These are phyloP conservation scores for Diaporthe sp. DNA, from an alignment of 2,329 filamentous ascomycete species.

Conservation along the genomic window DNA sequence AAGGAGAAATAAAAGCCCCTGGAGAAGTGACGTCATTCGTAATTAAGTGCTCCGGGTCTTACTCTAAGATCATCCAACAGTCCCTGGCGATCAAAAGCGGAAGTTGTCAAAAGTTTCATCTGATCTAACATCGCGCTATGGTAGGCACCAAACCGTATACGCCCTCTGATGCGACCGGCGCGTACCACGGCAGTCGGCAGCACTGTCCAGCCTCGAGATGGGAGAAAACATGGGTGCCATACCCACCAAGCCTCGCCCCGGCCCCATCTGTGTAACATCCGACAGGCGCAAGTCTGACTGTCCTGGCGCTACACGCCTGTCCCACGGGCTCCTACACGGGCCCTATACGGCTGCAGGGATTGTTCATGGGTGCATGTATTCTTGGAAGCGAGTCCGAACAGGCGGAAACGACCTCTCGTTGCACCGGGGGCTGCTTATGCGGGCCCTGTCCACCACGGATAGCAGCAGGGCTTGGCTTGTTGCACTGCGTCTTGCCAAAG, in stretches of 20 bases:
- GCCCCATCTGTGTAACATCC: conserved; percentile 3
- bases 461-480: conserved; percentile 7
- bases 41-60: not conserved
- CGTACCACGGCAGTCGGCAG: not conserved
- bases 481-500: conserved; percentile 20
- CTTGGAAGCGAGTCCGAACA: conserved; percentile 1
- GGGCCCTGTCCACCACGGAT: not conserved
- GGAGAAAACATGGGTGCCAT: not conserved
- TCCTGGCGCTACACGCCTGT: not conserved
- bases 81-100: not conserved
- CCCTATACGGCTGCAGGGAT: not conserved
- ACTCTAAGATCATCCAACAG: not conserved
- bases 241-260: not conserved
- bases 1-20: not conserved
- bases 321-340: no score
- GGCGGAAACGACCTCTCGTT: not conserved
- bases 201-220: not conserved
- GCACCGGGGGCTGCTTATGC: not conserved
- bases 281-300: not conserved
- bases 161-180: not conserved
- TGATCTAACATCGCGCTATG: not conserved
- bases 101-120: not conserved
- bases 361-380: not conserved
- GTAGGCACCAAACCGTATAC: not conserved
- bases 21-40: not conserved